Base-by-base conservation (phyloP, 2,329 filamentous ascomycete genomes). In the Alternaria arborescens region DNA sequence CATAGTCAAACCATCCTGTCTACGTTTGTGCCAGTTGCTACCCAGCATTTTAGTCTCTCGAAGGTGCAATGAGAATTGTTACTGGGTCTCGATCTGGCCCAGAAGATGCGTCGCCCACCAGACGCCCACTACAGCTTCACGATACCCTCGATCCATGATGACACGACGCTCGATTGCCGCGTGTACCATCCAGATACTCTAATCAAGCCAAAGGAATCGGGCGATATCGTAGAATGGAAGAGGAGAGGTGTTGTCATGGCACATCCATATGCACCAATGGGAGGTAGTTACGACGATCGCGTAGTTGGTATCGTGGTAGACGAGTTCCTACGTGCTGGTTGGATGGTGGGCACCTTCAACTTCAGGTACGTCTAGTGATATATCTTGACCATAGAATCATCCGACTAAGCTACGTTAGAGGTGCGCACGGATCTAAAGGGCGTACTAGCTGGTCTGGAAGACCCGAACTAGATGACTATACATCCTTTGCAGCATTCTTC, bases 201-300 rank as follows among this genome's bases (percentile, higher is more conserved):
- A 60, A 67, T 72, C 55, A 72, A 59, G 46, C 57, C 60, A 34
- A 32, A 44, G 3, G 36, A 52, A 12, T 53, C 22, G 55, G n/a
- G 32, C 6, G 18, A 28, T 30, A 52, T 32, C 8, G 50, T 12
- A 30, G 34, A 32, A 64, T 81, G 77, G 78, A 72, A 61, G 47
- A 81, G 77, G 60, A 82, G 78, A 61, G 87, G 84, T 4, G 88
- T 88, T 0, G 83, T 97, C 4, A 81, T 98, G 40, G 94, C 94
- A 12, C 95, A 98, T 77, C 94, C 95, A 0, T 98, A 98, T 75
- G 93, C 92, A 34, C 89, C 92, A 0, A 82, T 98, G 52, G 95
- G 95, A 5, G 95, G 94, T 5, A 89, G 83, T 77, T 95, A 89
- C 74, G 92, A 98, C 75, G 94, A 98, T 74, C 86, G 87, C 0